Percentiles rank a stretch among this genome's conserved stretches.
Conservation (phyloP, 1,284 basidiomycete genomes). For the Trametes versicolor region DNA sequence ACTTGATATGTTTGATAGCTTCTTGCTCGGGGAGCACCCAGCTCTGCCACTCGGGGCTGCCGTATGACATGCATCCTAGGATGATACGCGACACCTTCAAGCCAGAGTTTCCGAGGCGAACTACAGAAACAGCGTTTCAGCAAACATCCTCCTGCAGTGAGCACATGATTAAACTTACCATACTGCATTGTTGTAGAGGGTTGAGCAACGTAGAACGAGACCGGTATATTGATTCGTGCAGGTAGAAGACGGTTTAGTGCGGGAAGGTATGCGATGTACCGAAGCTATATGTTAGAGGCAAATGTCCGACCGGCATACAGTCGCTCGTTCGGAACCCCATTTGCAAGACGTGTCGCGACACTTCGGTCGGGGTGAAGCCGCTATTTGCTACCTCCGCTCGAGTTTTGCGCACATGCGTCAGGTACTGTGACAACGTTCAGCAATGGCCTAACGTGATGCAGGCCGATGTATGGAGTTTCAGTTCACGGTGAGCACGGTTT, state of each 20-base stretch:
- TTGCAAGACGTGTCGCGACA: not conserved
- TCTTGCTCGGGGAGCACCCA: constrained; percentile 55
- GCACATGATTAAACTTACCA: not conserved
- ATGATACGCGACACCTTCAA: constrained; percentile 56
- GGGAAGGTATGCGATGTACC: not conserved
- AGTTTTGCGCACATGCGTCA: too few relatives aligned
- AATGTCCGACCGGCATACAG: not conserved
- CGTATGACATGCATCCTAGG: constrained; percentile 56
- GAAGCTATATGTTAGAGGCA: not conserved
- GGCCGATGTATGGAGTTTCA: too few relatives aligned
- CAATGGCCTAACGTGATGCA: too few relatives aligned
- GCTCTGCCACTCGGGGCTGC: constrained; percentile 45
- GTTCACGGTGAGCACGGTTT: too few relatives aligned
- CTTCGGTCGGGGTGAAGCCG: not conserved
- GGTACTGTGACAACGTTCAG: too few relatives aligned
- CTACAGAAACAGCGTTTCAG: constrained; percentile 30
- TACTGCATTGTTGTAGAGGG: not conserved
- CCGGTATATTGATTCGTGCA: not conserved
- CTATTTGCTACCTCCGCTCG: not conserved
- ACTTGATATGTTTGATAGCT: constrained; percentile 49
- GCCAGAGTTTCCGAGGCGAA: constrained; percentile 56
- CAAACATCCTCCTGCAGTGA: not conserved
- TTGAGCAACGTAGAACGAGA: too few relatives aligned
- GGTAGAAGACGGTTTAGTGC: not conserved
- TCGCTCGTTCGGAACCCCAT: not conserved